Base-by-base conservation (phyloP, 1,284 basidiomycete species). In the Malassezia arunalokei region DNA sequence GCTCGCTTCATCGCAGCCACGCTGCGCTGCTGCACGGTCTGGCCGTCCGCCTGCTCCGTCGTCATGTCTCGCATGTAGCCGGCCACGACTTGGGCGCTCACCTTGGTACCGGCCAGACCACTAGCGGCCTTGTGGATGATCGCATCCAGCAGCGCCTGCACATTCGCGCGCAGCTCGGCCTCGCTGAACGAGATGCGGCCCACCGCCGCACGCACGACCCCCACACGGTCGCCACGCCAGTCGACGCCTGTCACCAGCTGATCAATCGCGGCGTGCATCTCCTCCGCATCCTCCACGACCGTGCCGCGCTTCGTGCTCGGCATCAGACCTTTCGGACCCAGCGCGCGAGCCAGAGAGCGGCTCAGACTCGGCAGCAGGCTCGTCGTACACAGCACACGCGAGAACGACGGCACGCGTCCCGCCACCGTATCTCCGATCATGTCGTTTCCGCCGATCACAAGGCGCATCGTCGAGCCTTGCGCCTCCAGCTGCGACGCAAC, bases 251-350 rank as follows among this genome's bases (percentile, higher is more conserved):
- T 87, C 49, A 83, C 81, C 28, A 92, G 80, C 55, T 83, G 82
- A 62, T 81, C 79, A 54, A 98, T 83, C 54, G 85, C 88, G 17
- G 49, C 41, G 12, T 59, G 38, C 54, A 73, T 68, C 27, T 64
- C 60, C 12, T 82, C 81, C 12, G 77, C 82, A 51, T 94, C 78
- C 55, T 92, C 86, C 1, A 64, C 67, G 7, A 96, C 92, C 0
- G 91, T 94, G 3, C 92, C 92, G 60, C 92, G 81, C 74, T 91
- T 84, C 57, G 85, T 85, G 7, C 86, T 87, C 12, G 92, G 92
- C 89, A 98, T 96, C 48, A 98, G 76, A 57, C 91, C 91, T 56
- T 87, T 83, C 39, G 89, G 91, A 68, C 92, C 94, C 27, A 98
- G 79, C 55, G 87, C 81, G 62, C 91, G 83, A 31, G 90, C 91